Conservation (phyloP, 2,329 filamentous ascomycete genomes). For the Metarhizium brunneum region DNA sequence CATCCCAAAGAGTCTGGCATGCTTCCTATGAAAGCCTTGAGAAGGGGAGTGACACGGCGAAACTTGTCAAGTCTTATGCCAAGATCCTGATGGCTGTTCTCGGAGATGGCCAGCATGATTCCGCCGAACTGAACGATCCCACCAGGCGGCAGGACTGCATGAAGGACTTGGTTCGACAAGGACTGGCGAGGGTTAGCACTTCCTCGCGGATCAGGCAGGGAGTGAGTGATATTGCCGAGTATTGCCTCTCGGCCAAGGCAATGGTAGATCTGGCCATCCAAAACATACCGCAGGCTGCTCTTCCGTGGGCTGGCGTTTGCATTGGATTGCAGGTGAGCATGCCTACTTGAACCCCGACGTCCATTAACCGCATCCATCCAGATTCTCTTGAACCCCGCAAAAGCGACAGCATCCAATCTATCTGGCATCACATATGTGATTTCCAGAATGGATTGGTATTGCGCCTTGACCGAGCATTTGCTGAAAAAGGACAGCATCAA, state of each 20-base stretch:
- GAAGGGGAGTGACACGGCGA: too few species aligned
- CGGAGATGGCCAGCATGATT: too few species aligned
- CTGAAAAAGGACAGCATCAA: constrained; percentile 12
- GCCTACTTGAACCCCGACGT: not conserved
- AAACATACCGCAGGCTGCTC: constrained; percentile 21
- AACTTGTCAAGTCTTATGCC: too few species aligned
- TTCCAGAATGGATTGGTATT: constrained; percentile 28
- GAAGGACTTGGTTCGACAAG: too few species aligned
- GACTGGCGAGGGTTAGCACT: too few species aligned
- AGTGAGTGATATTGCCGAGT: not conserved
- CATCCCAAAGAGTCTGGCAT: too few species aligned
- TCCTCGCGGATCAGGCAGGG: not conserved
- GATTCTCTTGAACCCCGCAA: constrained; percentile 16
- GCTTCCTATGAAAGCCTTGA: too few species aligned
- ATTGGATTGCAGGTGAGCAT: constrained; percentile 22
- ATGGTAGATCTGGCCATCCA: constrained; percentile 12
- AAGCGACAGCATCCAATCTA: too few species aligned
- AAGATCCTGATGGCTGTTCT: too few species aligned
- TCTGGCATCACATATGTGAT: constrained; percentile 17
- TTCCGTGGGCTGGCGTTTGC: constrained; percentile 26
- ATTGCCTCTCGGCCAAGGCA: not conserved
- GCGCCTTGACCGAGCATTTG: constrained; percentile 17
- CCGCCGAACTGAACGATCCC: too few species aligned
- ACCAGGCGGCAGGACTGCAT: too few species aligned
- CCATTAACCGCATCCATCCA: constrained; percentile 6